Conservation (phyloP, 2,329 filamentous ascomycete species). For the Colletotrichum chrysophilum region DNA sequence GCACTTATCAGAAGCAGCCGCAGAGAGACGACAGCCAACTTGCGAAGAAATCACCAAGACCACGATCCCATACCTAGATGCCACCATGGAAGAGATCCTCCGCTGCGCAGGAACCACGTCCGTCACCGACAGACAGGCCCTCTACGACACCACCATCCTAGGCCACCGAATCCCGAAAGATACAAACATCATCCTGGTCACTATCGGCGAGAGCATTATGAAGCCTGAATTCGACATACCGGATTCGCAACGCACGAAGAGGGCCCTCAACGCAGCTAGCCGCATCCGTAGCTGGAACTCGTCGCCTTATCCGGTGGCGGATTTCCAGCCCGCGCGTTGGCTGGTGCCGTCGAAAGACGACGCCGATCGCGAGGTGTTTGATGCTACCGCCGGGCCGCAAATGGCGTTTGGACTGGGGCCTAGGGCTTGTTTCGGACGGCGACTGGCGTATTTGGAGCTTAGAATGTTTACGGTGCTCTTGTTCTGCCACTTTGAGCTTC, state of each 20-base stretch:
- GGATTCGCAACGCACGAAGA: conserved; percentile 22
- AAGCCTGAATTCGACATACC: neutral
- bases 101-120: conserved; percentile 26
- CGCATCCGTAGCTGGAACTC: neutral
- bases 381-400: conserved; percentile 27
- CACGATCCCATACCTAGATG: conserved; percentile 30
- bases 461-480: conserved; percentile 27
- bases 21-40: conserved; percentile 25
- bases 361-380: conserved; percentile 20
- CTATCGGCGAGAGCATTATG: conserved; percentile 5
- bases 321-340: conserved; percentile 26
- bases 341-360: neutral
- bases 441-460: conserved; percentile 33
- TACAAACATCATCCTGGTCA: conserved; percentile 18
- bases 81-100: conserved; percentile 31
- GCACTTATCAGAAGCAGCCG: conserved; percentile 15
- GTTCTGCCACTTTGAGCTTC: conserved; percentile 30
- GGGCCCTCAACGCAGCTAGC: neutral
- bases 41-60: conserved; percentile 23
- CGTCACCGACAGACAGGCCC: conserved; percentile 24
- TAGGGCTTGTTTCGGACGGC: conserved; percentile 31
- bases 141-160: conserved; percentile 28
- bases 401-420: conserved; percentile 28
- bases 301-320: neutral
- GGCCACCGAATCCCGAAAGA: conserved; percentile 30